Evolutionary conservation across 2,329 filamentous ascomycete species (phyloP).

Genomic region (Neospermospora avenae): DNA sequence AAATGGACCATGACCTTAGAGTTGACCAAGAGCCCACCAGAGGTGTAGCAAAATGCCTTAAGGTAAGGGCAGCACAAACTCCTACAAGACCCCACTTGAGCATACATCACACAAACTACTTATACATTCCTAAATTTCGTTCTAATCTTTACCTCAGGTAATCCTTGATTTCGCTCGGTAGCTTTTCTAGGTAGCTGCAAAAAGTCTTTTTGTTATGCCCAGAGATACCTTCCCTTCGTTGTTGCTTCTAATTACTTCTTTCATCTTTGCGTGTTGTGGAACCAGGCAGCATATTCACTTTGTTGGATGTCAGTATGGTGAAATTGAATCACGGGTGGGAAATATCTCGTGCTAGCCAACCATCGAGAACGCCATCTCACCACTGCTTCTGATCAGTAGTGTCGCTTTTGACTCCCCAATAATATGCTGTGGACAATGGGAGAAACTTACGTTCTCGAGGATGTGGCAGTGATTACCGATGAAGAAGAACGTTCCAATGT

Average conservation of each 20-base stretch:
- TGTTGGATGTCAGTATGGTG: neutral
- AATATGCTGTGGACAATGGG: too few relatives aligned
- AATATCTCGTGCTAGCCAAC: conserved; percentile 35
- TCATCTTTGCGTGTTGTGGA: conserved; percentile 33
- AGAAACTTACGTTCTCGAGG: conserved; percentile 30
- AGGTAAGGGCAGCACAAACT: too few relatives aligned
- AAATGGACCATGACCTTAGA: too few relatives aligned
- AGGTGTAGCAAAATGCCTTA: too few relatives aligned
- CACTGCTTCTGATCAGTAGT: conserved; percentile 17
- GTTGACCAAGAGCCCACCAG: too few relatives aligned
- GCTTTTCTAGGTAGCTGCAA: too few relatives aligned
- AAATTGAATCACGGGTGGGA: neutral
- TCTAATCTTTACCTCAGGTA: conserved; percentile 26
- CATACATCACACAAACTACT: too few relatives aligned
- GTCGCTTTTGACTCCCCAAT: neutral
- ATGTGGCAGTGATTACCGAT: conserved; percentile 37
- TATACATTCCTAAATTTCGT: too few relatives aligned
- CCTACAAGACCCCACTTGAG: too few relatives aligned
- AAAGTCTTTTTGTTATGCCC: conserved; percentile 32
- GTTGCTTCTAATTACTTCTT: conserved; percentile 34
- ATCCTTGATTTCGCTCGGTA: conserved; percentile 30
- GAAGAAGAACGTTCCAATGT: conserved; percentile 36
- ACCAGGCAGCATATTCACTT: conserved; percentile 36
- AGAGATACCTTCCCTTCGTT: conserved; percentile 28
- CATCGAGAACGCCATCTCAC: conserved; percentile 34